A percentile compares a stretch with the other conserved stretches of the same genome.
phyloP scores from a whole-genome alignment of 495 filamentous ascomycete genomes.

The Thozetella sp. region DNA sequence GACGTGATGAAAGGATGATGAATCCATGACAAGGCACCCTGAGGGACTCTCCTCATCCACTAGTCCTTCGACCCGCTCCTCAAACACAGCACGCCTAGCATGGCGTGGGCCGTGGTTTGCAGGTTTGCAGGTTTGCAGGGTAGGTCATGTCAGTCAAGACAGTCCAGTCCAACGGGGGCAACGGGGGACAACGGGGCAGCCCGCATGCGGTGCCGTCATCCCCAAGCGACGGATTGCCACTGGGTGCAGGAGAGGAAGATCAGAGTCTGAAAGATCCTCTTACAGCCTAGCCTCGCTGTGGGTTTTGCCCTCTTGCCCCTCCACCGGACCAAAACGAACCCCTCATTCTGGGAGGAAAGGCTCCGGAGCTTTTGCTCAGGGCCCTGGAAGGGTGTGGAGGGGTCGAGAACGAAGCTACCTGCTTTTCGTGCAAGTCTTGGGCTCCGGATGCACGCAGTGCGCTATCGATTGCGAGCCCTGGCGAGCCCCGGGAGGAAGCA shows the following conservation, averaged over 20 bases:
- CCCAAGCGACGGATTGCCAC: conserved; percentile 2
- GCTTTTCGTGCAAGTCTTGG: too few species aligned
- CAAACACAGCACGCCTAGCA: too few species aligned
- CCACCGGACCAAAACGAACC: background rate
- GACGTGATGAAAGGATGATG: background rate
- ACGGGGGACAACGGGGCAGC: background rate
- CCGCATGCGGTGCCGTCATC: conserved; percentile 15
- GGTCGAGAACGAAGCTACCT: background rate
- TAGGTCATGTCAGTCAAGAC: too few species aligned
- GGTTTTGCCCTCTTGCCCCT: background rate
- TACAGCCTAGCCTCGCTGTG: background rate
- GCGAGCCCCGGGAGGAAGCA: too few species aligned
- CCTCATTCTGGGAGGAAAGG: background rate
- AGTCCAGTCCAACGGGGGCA: too few species aligned
- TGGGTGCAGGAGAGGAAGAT: background rate
- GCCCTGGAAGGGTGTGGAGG: background rate
- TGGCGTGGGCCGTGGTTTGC: too few species aligned
- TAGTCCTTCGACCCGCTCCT: too few species aligned
- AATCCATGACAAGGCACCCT: too few species aligned
- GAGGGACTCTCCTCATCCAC: too few species aligned
- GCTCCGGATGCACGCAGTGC: too few species aligned
- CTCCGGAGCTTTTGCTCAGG: conserved; percentile 1
- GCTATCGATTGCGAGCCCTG: too few species aligned
- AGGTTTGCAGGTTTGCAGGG: too few species aligned
- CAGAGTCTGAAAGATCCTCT: background rate